Evolutionary conservation across 768 basidiomycete species (phyloP).

Genomic region (Cytidiella melzeri): DNA sequence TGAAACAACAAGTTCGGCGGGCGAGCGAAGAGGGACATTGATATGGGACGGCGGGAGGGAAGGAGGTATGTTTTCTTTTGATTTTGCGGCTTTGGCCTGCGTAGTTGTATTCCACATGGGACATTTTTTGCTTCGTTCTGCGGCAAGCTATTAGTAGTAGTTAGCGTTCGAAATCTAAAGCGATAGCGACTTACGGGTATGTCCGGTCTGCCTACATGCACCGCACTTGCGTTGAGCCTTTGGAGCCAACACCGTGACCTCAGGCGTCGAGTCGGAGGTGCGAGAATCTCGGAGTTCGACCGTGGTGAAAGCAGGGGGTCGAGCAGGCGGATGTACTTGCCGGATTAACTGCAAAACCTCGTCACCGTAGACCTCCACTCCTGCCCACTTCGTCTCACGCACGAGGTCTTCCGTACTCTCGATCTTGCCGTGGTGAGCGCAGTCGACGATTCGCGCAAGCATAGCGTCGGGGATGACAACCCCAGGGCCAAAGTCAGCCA

Average conservation of each 20-base stretch:
- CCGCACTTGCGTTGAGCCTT: neutral
- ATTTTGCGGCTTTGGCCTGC: too few species aligned
- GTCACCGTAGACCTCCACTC: neutral
- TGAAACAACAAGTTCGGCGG: too few species aligned
- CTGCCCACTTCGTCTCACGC: conserved; percentile 9
- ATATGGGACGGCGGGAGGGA: too few species aligned
- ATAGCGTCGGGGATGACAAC: conserved; percentile 17
- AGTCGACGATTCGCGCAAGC: conserved; percentile 20
- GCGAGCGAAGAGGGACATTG: too few species aligned
- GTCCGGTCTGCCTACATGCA: too few species aligned
- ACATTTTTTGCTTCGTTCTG: too few species aligned
- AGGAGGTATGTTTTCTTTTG: too few species aligned
- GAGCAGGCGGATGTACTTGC: neutral
- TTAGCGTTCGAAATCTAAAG: too few species aligned
- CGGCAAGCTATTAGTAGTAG: too few species aligned
- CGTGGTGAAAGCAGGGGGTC: neutral
- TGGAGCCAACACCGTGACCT: conserved; percentile 3
- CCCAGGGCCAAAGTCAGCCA: conserved; percentile 13
- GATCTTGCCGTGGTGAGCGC: conserved; percentile 21
- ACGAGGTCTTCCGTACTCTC: conserved; percentile 7
- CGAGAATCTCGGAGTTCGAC: neutral
- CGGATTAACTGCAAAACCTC: neutral
- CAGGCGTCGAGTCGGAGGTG: conserved; percentile 2
- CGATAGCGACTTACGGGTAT: too few species aligned
- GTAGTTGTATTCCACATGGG: too few species aligned